Evolutionary conservation across 768 basidiomycete genomes (phyloP).

Genomic region (Chiua virens): DNA sequence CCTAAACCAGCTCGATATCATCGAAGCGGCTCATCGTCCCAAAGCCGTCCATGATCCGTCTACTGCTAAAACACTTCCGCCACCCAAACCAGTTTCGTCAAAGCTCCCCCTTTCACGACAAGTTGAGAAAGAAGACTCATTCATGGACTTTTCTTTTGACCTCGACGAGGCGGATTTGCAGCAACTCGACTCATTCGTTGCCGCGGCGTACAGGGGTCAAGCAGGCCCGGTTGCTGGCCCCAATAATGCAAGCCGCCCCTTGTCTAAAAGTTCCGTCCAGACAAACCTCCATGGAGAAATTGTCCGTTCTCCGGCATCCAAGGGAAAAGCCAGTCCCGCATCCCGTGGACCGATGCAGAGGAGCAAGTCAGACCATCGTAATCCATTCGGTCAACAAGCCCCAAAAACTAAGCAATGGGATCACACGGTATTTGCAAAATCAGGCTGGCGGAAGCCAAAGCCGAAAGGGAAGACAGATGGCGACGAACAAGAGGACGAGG

Average conservation of each 20-base stretch:
- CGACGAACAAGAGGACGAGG: constrained; percentile 58
- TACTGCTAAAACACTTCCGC: constrained; percentile 11
- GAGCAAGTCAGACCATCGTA: constrained; percentile 40
- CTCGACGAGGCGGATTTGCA: constrained; percentile 55
- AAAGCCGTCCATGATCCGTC: constrained; percentile 12
- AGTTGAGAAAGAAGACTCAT: constrained; percentile 42
- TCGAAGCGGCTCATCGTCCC: constrained; percentile 58
- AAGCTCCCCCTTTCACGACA: constrained; percentile 13
- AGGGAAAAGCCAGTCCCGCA: constrained; percentile 26
- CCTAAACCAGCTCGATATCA: constrained; percentile 62
- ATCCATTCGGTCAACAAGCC: constrained; percentile 53
- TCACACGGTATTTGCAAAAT: constrained; percentile 82
- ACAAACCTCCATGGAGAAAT: constrained; percentile 70
- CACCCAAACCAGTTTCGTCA: constrained; percentile 10
- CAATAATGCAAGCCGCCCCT: constrained; percentile 22
- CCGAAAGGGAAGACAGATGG: constrained; percentile 55
- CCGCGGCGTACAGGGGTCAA: constrained; percentile 45
- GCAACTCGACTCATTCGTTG: constrained; percentile 52
- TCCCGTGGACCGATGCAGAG: constrained; percentile 39
- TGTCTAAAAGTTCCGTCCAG: constrained; percentile 48
- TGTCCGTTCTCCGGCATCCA: constrained; percentile 34
- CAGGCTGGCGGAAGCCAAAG: constrained; percentile 60
- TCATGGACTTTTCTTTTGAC: constrained; percentile 56
- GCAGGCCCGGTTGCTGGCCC: constrained; percentile 42
- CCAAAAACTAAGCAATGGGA: constrained; percentile 88